phyloP scores from a whole-genome alignment of 2,329 filamentous ascomycete genomes.

The Rutstroemia sydowiana region DNA sequence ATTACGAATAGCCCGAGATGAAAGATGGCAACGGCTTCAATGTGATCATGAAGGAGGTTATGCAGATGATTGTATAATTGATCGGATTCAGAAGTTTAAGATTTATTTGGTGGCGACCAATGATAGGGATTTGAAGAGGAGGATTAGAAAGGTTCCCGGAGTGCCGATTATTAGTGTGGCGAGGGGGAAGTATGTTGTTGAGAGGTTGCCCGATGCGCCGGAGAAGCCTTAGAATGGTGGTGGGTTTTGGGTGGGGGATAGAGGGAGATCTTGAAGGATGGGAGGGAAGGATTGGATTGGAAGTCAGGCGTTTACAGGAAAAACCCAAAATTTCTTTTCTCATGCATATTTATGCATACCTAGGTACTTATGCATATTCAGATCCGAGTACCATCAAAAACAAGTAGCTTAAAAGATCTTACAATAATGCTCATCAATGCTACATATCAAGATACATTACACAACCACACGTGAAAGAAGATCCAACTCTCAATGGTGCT shows the following conservation, averaged over 20 bases:
- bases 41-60: slow-evolving; percentile 89
- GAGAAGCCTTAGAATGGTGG: slow-evolving; percentile 38
- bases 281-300: background rate
- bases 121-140: slow-evolving; percentile 72
- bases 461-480: too few relatives aligned
- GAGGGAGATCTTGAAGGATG: background rate
- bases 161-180: slow-evolving; percentile 68
- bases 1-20: slow-evolving; percentile 80
- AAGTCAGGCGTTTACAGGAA: too few relatives aligned
- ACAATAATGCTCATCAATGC: too few relatives aligned
- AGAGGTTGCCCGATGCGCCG: slow-evolving; percentile 79
- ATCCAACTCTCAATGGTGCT: too few relatives aligned
- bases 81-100: slow-evolving; percentile 63
- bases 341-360: too few relatives aligned
- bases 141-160: slow-evolving; percentile 65
- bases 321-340: too few relatives aligned
- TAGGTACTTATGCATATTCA: too few relatives aligned
- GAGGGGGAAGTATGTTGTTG: slow-evolving; percentile 88
- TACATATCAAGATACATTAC: too few relatives aligned
- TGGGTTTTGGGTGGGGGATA: background rate
- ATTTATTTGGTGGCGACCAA: slow-evolving; percentile 75
- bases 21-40: slow-evolving; percentile 75
- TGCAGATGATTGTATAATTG: slow-evolving; percentile 79
- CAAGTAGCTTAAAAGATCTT: too few relatives aligned
- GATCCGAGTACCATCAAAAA: too few relatives aligned